Conservation (phyloP, 75 land plant species). For the Pseudotsuga menziesii region DNA sequence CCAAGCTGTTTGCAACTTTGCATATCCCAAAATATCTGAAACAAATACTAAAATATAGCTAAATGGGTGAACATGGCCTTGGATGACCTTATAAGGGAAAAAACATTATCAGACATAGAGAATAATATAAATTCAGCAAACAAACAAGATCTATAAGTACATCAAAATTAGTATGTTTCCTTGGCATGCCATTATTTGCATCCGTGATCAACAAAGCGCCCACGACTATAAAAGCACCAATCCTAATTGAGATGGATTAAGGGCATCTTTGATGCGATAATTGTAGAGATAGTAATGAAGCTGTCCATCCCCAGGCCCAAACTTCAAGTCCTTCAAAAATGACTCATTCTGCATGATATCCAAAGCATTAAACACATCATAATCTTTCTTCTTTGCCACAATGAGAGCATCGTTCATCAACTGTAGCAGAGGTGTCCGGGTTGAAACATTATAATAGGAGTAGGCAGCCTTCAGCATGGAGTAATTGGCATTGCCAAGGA, state of each 20-base stretch:
- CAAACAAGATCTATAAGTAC: conserved; percentile 9
- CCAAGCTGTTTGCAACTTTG: conserved; percentile 11
- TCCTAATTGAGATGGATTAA: conserved; percentile 69
- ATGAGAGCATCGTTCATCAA: conserved; percentile 81
- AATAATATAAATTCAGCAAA: conserved; percentile 4
- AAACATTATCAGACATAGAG: conserved; percentile 1
- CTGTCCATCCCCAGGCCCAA: conserved; percentile 86
- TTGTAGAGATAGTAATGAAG: conserved; percentile 88
- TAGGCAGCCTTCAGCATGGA: conserved; percentile 78
- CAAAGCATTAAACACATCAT: conserved; percentile 85
- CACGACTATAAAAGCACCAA: conserved; percentile 55
- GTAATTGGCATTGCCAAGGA: conserved; percentile 71
- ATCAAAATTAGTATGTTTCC: neutral
- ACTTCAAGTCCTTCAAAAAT: conserved; percentile 82
- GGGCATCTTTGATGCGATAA: conserved; percentile 48
- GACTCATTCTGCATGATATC: conserved; percentile 80
- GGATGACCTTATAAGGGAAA: neutral
- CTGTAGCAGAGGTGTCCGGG: conserved; percentile 56
- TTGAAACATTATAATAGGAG: conserved; percentile 75
- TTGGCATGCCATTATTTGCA: neutral
- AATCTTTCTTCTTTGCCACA: conserved; percentile 69
- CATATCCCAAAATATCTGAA: conserved; percentile 1
- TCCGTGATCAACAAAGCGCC: neutral
- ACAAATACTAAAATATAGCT: neutral
- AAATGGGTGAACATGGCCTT: neutral